Evolutionary conservation across 2,329 filamentous ascomycete genomes (phyloP).

Genomic region (Cercospora janseana): DNA sequence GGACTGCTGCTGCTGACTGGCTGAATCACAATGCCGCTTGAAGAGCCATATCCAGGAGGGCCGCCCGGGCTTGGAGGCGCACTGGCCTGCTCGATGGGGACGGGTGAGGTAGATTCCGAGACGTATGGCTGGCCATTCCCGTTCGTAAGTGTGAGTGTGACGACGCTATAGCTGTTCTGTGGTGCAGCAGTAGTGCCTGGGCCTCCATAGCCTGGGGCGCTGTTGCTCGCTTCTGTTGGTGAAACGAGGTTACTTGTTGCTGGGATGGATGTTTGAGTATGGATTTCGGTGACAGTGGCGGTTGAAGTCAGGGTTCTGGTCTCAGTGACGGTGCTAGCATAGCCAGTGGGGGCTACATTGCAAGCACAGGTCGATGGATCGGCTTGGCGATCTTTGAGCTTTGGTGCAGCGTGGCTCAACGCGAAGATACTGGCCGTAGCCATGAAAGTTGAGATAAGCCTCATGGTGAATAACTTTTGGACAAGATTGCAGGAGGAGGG

Average conservation of each 20-base stretch:
- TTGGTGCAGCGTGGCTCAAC: conserved; percentile 49
- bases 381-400: conserved; percentile 45
- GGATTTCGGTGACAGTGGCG: conserved; percentile 15
- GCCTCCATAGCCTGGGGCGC: conserved; percentile 14
- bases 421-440: conserved; percentile 47
- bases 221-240: conserved; percentile 18
- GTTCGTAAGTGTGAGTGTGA: conserved; percentile 20
- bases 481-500: conserved; percentile 14
- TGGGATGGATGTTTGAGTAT: conserved; percentile 12
- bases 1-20: conserved; percentile 11
- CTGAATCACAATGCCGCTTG: conserved; percentile 10
- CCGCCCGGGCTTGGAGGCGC: conserved; percentile 8
- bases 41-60: conserved; percentile 6
- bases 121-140: conserved; percentile 14
- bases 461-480: conserved; percentile 31
- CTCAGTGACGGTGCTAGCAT: conserved; percentile 18
- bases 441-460: conserved; percentile 41
- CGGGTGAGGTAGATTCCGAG: conserved; percentile 16
- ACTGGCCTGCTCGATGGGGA: conserved; percentile 14
- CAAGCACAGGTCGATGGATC: conserved; percentile 38
- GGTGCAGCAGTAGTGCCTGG: conserved; percentile 10
- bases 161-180: conserved; percentile 17
- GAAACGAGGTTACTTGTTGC: conserved; percentile 18
- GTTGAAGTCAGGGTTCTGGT: conserved; percentile 26
- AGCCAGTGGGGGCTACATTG: conserved; percentile 15